Conservation (phyloP, 768 basidiomycete genomes). For the Termitomyces sp. region DNA sequence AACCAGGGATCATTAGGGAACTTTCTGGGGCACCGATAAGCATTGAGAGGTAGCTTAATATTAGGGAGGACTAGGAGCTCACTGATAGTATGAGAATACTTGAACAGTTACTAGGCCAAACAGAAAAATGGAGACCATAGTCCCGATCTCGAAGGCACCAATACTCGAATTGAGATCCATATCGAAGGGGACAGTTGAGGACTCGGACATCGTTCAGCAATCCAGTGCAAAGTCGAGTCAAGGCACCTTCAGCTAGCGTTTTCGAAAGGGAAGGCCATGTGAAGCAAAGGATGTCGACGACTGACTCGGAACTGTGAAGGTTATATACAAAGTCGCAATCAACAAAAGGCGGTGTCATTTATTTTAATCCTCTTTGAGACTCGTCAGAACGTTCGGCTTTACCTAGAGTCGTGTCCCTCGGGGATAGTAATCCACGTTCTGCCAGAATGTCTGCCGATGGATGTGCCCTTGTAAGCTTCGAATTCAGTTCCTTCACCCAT, state of each 20-base stretch:
- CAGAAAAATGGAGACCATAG: constrained; percentile 14
- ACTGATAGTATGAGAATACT: constrained; percentile 16
- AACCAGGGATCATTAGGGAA: constrained; percentile 9
- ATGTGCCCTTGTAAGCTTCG: neutral
- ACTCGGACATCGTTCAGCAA: neutral
- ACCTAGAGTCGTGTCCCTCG: no score
- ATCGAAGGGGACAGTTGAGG: neutral
- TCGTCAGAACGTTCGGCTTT: neutral
- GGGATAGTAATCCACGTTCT: neutral
- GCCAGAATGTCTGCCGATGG: neutral
- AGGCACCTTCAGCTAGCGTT: neutral
- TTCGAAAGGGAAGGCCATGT: neutral
- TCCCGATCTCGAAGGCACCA: constrained; percentile 17
- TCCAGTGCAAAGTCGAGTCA: neutral
- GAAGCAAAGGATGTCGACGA: neutral
- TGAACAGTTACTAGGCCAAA: constrained; percentile 16
- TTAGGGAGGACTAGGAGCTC: neutral
- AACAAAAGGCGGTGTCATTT: neutral
- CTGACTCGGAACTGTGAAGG: no score
- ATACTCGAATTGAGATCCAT: neutral
- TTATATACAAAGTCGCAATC: neutral
- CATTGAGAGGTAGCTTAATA: neutral
- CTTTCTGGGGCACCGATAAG: constrained; percentile 4
- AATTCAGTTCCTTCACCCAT: no score
- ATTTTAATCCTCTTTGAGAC: no score